phyloP scores from a whole-genome alignment of 371 early-diverging fungal species.

The Mucor piriformis region DNA sequence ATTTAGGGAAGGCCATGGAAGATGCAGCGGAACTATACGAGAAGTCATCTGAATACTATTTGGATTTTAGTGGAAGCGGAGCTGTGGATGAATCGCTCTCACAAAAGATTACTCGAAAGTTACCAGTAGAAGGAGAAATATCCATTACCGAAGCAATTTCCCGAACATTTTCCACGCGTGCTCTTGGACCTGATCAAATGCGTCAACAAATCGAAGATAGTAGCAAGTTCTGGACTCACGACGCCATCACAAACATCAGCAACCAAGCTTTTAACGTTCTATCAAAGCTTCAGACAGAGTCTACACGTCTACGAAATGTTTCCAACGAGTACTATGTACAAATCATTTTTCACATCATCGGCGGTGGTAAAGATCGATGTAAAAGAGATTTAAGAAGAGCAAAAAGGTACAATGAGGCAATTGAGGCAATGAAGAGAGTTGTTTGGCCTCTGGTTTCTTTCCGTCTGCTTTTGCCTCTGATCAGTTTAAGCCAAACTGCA shows the following conservation, averaged over 20 bases:
- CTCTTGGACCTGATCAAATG: slow-evolving; percentile 1
- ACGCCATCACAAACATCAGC: slow-evolving; percentile 62
- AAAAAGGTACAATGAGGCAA: slow-evolving; percentile 38
- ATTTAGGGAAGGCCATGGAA: slow-evolving; percentile 38
- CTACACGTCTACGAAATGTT: slow-evolving; percentile 35
- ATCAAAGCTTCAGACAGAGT: slow-evolving; percentile 34
- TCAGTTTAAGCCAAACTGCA: slow-evolving; percentile 22
- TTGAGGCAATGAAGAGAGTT: slow-evolving; percentile 41
- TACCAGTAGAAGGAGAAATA: neutral
- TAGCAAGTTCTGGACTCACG: slow-evolving; percentile 29
- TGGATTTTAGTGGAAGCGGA: slow-evolving; percentile 21
- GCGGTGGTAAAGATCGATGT: slow-evolving; percentile 27
- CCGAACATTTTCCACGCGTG: slow-evolving; percentile 13
- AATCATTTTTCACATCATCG: slow-evolving; percentile 25
- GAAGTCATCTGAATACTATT: slow-evolving; percentile 30
- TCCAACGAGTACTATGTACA: slow-evolving; percentile 36
- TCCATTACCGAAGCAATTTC: neutral
- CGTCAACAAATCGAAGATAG: slow-evolving; percentile 15
- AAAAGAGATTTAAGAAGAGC: slow-evolving; percentile 28
- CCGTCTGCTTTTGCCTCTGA: slow-evolving; percentile 31
- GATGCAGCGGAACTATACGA: slow-evolving; percentile 43
- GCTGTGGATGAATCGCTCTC: slow-evolving; percentile 5
- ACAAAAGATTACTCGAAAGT: neutral
- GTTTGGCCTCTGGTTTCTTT: slow-evolving; percentile 44
- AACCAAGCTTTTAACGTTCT: slow-evolving; percentile 28